phyloP scores from a whole-genome alignment of 768 basidiomycete species.

The Xerocomellus intermedius region DNA sequence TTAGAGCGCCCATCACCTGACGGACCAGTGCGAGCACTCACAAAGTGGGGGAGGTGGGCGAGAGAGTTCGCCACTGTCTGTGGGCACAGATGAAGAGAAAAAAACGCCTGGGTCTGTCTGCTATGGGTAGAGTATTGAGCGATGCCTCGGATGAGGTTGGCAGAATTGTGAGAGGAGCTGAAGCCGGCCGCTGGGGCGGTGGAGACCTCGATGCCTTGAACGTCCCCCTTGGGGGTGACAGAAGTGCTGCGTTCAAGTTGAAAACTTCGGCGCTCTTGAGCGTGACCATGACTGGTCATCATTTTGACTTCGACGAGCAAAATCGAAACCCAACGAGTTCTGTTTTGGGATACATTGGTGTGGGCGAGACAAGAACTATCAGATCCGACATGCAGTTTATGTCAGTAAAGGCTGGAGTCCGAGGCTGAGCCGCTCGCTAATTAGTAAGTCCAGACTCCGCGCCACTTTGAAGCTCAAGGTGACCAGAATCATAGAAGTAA shows the following conservation, averaged over 20 bases:
- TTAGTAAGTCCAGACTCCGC: too few species aligned
- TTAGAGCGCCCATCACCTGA: neutral
- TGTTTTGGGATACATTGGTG: constrained; percentile 25
- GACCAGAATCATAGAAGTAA: too few species aligned
- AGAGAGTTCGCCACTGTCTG: constrained; percentile 41
- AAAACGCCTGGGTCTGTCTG: constrained; percentile 10
- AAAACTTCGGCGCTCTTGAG: constrained; percentile 27
- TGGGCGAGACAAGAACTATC: constrained; percentile 34
- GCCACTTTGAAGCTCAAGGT: neutral
- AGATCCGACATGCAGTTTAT: constrained; percentile 29
- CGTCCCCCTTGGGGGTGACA: constrained; percentile 30
- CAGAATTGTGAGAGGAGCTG: constrained; percentile 19
- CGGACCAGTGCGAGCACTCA: constrained; percentile 36
- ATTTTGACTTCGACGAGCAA: constrained; percentile 29
- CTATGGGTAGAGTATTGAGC: neutral
- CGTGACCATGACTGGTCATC: constrained; percentile 34
- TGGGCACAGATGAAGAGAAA: constrained; percentile 14
- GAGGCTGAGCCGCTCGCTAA: too few species aligned
- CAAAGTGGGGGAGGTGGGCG: constrained; percentile 65
- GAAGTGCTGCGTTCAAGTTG: constrained; percentile 17
- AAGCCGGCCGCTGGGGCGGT: constrained; percentile 15
- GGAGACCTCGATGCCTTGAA: constrained; percentile 21
- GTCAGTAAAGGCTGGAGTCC: neutral
- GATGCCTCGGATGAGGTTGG: neutral
- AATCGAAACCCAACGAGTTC: constrained; percentile 27